Evolutionary conservation across 306 rosid species (phyloP).

Genomic region (Macrotyloma uniflorum): DNA sequence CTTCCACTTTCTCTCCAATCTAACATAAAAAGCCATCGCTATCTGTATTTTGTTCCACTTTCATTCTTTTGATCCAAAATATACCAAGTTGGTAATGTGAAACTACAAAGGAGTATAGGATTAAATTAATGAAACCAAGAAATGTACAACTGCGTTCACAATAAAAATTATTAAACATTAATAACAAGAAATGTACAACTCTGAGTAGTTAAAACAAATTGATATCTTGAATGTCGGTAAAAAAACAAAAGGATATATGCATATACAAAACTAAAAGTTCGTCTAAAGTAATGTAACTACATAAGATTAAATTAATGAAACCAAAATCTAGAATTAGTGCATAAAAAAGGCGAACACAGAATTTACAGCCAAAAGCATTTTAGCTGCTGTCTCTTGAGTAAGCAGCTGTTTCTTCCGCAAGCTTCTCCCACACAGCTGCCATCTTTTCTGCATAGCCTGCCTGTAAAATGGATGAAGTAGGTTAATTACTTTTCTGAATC

Average conservation of each 20-base stretch:
- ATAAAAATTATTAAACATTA: no score
- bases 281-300: background rate
- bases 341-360: conserved; percentile 29
- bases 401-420: conserved; percentile 73
- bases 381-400: conserved; percentile 59
- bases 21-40: no score
- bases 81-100: background rate
- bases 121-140: background rate
- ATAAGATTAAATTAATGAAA: conserved; percentile 2
- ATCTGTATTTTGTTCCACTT: no score
- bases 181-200: background rate
- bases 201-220: background rate
- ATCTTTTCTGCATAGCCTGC: conserved; percentile 89
- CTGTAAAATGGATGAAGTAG: conserved; percentile 41
- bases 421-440: conserved; percentile 80
- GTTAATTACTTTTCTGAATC: conserved; percentile 20
- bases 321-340: conserved; percentile 23
- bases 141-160: no score
- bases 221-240: conserved; percentile 8
- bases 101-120: background rate
- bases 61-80: no score
- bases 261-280: conserved; percentile 18
- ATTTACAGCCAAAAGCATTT: conserved; percentile 52
- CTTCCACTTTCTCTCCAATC: no score
- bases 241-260: background rate